Evolutionary conservation across 306 rosid species (phyloP).

Genomic region (Begonia loranthoides): DNA sequence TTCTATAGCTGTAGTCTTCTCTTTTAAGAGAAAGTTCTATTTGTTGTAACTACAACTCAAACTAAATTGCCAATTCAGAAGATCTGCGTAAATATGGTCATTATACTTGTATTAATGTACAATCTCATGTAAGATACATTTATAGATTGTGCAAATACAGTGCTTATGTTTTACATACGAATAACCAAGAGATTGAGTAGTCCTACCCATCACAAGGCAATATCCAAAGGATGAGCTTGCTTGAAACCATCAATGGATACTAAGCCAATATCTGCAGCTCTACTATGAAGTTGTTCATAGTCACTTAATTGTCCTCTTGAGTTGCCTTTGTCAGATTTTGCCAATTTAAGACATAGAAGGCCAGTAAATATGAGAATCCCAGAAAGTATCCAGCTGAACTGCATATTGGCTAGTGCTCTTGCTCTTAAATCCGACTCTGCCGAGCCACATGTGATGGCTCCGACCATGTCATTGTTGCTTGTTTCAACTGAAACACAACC

Average conservation of each 20-base stretch:
- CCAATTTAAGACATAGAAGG: slow-evolving; percentile 33
- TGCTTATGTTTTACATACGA: neutral
- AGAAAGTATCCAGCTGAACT: slow-evolving; percentile 81
- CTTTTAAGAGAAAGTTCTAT: no score
- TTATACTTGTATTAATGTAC: no score
- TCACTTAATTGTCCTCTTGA: slow-evolving; percentile 24
- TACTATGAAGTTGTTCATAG: slow-evolving; percentile 60
- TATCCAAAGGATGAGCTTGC: slow-evolving; percentile 22
- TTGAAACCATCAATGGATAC: slow-evolving; percentile 29
- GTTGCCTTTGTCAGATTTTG: slow-evolving; percentile 25
- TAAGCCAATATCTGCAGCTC: slow-evolving; percentile 33
- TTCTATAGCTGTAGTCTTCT: no score
- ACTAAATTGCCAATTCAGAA: no score
- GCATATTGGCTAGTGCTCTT: slow-evolving; percentile 72
- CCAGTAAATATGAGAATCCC: slow-evolving; percentile 48
- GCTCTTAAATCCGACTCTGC: slow-evolving; percentile 56
- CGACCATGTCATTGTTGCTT: slow-evolving; percentile 24
- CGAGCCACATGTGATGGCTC: slow-evolving; percentile 53
- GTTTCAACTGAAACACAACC: slow-evolving; percentile 35
- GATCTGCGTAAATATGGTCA: no score
- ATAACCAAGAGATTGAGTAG: slow-evolving; percentile 1
- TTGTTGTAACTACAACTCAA: no score
- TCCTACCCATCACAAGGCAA: neutral
- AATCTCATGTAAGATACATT: neutral
- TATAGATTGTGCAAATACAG: neutral